Percentiles rank a stretch among this genome's conserved stretches.
Evolutionary conservation across 1,139 yeast species (phyloP).

Genomic region (Arxiozyma heterogenica): DNA sequence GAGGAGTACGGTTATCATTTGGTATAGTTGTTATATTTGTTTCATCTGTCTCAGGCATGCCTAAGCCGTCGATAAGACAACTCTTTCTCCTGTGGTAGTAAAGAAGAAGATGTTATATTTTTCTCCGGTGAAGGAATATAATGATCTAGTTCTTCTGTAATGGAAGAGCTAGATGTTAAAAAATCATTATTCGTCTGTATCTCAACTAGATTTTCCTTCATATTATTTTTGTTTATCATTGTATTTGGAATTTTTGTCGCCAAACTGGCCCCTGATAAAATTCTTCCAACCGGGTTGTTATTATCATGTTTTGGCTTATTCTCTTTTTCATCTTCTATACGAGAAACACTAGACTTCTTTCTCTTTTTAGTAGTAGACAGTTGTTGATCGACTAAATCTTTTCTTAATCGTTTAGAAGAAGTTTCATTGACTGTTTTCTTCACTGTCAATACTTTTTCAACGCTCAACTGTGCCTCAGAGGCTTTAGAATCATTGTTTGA

Average conservation of each 20-base stretch:
- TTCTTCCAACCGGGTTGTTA: not conserved
- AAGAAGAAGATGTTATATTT: not conserved
- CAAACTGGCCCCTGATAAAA: not conserved
- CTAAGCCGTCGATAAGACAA: not conserved
- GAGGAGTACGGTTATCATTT: not conserved
- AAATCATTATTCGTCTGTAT: not conserved
- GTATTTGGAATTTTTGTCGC: not conserved
- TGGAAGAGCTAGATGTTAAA: not conserved
- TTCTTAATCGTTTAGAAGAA: not conserved
- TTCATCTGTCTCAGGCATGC: not conserved
- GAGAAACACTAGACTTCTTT: not conserved
- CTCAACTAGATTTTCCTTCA: not conserved
- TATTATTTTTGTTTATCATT: not conserved
- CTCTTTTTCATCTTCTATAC: not conserved
- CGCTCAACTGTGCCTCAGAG: not conserved
- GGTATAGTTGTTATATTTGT: not conserved
- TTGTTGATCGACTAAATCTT: not conserved
- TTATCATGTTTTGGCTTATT: not conserved
- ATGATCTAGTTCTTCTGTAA: not conserved
- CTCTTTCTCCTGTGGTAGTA: not conserved
- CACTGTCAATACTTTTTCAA: not conserved
- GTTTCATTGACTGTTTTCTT: not conserved
- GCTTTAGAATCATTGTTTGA: not conserved
- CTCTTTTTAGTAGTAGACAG: not conserved
- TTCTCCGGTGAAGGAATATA: not conserved